Base-by-base conservation (phyloP, 2,329 filamentous ascomycete genomes). In the Colletotrichum phormii region DNA sequence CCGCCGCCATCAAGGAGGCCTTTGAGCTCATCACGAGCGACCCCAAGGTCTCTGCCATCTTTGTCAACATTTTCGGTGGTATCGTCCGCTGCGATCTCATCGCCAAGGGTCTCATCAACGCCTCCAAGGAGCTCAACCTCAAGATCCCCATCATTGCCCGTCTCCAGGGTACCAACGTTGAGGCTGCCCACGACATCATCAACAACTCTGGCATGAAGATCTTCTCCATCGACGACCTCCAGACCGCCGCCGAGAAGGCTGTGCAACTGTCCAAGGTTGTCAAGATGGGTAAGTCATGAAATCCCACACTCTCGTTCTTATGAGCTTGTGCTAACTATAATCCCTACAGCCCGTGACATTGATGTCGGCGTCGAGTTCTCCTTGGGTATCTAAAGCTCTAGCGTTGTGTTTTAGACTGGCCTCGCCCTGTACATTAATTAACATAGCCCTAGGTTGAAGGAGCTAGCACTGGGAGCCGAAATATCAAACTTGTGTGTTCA, bases 21-120 rank as follows among this genome's bases (percentile, higher is more conserved):
- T 99, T 99, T 82, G 95, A 98, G 85, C 94, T 99, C 80, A 99
- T 99, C 88, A 99, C 97, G 79, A 97, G 93, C 86, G 97, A 99
- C 85, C 92, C 95, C 82, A 98, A 98, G 90, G 97, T 99, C 77
- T 96, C 95, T 64, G 97, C 97, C 80, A 97, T 99, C 87, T 99
- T 99, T 79, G 97, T 99, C 88, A 99, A 99, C 91, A 99, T 99
- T 85, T 99, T 99, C 82, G 97, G 97, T 83, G 97, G 97, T 87
- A 99, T 99, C 79, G 97, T 99, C 78, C 92, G 97, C 80, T 99
- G 97, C 84, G 97, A 99, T 84, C 95, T 94, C 81, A 99, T 99
- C 82, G 97, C 97, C 77, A 93, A 95, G 85, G 97, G 97, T 81
- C 89, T 99, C 79, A 97, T 99, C 88, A 93, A 94, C 83, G 97